These are phyloP conservation scores for Entelexis paramagnoliae DNA, from an alignment of 1,139 yeast genomes.

Conservation along the genomic window DNA sequence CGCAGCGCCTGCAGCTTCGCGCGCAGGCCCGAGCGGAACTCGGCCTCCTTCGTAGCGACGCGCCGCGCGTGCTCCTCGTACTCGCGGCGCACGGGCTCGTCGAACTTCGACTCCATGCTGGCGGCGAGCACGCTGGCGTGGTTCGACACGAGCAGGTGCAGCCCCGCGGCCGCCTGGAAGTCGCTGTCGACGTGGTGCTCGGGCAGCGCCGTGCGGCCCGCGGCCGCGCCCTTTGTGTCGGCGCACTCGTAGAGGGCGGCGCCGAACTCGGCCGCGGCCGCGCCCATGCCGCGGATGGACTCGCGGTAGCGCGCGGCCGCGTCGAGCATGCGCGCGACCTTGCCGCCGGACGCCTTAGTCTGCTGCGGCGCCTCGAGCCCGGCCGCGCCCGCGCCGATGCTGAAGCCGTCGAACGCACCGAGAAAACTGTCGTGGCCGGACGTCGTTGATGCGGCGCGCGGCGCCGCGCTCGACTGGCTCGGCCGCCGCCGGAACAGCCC, in stretches of 20 bases:
- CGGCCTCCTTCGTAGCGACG: conserved; percentile 34
- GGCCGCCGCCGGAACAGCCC: conserved; percentile 17
- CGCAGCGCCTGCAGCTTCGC: conserved; percentile 31
- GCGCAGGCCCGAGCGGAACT: conserved; percentile 49
- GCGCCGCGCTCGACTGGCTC: neutral
- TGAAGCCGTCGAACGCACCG: conserved; percentile 21
- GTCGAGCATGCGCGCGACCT: conserved; percentile 31
- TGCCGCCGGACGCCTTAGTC: conserved; percentile 14
- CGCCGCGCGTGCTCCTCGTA: conserved; percentile 37
- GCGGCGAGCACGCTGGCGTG: conserved; percentile 64
- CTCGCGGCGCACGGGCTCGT: conserved; percentile 43
- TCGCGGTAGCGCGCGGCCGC: conserved; percentile 46
- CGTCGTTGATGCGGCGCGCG: conserved; percentile 9
- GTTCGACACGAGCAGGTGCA: conserved; percentile 66
- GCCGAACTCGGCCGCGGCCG: conserved; percentile 66
- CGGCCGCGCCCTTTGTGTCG: conserved; percentile 45
- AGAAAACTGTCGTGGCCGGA: conserved; percentile 15
- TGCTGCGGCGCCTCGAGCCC: conserved; percentile 21
- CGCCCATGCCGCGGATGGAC: conserved; percentile 44
- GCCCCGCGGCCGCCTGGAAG: conserved; percentile 61
- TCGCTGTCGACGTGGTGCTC: conserved; percentile 38
- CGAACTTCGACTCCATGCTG: conserved; percentile 44
- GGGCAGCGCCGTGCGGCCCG: conserved; percentile 16
- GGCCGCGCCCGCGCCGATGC: conserved; percentile 10
- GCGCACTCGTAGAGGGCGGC: conserved; percentile 60